Evolutionary conservation across 176 grass and related monocot genomes (phyloP).

Genomic region (Olyra latifolia): DNA sequence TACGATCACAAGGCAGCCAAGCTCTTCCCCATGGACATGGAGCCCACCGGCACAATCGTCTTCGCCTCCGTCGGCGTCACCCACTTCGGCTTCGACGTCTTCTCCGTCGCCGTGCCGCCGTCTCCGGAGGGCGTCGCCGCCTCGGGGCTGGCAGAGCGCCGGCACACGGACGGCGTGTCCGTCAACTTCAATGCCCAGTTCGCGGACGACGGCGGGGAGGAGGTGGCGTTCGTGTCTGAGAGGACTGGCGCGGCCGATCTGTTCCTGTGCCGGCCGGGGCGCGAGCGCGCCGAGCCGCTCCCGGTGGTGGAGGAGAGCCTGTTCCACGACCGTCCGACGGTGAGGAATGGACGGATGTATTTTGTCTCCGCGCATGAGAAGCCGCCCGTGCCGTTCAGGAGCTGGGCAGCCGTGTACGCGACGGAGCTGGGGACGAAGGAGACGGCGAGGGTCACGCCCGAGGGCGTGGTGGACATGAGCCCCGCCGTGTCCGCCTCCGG

Average conservation of each 20-base stretch:
- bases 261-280: conserved; percentile 36
- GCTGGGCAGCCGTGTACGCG: conserved; percentile 80
- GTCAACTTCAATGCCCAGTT: conserved; percentile 89
- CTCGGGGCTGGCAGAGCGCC: conserved; percentile 32
- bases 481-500: conserved; percentile 67
- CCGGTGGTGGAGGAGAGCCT: conserved; percentile 48
- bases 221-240: conserved; percentile 83
- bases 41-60: conserved; percentile 65
- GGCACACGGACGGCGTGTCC: conserved; percentile 83
- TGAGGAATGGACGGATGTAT: conserved; percentile 43
- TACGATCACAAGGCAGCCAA: neutral
- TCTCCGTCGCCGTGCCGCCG: conserved; percentile 57
- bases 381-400: conserved; percentile 48
- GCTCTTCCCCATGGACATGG: too few relatives aligned
- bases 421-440: conserved; percentile 21
- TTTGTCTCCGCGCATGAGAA: conserved; percentile 83
- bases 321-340: conserved; percentile 80
- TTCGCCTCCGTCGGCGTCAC: conserved; percentile 65
- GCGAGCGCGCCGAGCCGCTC: conserved; percentile 41
- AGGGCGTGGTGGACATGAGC: conserved; percentile 77
- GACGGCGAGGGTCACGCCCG: conserved; percentile 38
- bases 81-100: conserved; percentile 89
- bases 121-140: neutral
- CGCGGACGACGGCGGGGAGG: conserved; percentile 51
- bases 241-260: conserved; percentile 53